phyloP scores from a whole-genome alignment of 225 moss, liverwort and hornwort species.

The Bryum argenteum region DNA sequence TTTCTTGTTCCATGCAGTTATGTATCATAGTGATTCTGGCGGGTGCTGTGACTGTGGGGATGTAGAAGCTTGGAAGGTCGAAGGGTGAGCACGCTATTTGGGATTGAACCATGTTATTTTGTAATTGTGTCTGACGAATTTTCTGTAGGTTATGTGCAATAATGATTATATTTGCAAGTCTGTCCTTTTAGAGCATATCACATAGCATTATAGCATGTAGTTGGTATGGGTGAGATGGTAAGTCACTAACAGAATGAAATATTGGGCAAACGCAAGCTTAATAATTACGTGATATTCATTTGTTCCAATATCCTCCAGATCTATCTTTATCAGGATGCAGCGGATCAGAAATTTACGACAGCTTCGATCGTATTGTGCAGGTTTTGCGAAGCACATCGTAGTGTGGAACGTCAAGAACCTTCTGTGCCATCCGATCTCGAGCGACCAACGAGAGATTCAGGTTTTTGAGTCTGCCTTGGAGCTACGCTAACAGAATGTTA shows the following conservation, averaged over 20 bases:
- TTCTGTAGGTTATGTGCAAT: slow-evolving; percentile 1
- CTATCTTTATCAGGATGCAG: background rate
- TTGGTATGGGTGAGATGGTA: background rate
- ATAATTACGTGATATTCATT: background rate
- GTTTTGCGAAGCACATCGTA: slow-evolving; percentile 50
- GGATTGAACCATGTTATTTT: slow-evolving; percentile 21
- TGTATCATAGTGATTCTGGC: slow-evolving; percentile 83
- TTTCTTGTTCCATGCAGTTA: slow-evolving; percentile 58
- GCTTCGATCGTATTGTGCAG: slow-evolving; percentile 40
- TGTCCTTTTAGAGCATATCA: background rate
- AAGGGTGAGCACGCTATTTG: slow-evolving; percentile 59
- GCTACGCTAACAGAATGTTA: background rate
- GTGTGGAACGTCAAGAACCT: slow-evolving; percentile 41
- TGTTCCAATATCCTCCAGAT: background rate
- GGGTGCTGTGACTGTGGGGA: slow-evolving; percentile 69
- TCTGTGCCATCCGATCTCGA: slow-evolving; percentile 38
- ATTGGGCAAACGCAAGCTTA: background rate
- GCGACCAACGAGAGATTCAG: slow-evolving; percentile 38
- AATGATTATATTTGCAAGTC: slow-evolving; percentile 11
- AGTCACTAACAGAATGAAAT: background rate
- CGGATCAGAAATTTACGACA: slow-evolving; percentile 4
- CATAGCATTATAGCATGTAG: background rate
- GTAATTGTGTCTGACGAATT: slow-evolving; percentile 6
- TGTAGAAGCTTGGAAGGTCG: slow-evolving; percentile 77
- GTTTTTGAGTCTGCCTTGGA: slow-evolving; percentile 31